Percentiles rank a stretch among this genome's conserved stretches.
These are phyloP conservation scores for Bondarzewia mesenterica DNA, from an alignment of 1,284 basidiomycete genomes.

Conservation along the genomic window DNA sequence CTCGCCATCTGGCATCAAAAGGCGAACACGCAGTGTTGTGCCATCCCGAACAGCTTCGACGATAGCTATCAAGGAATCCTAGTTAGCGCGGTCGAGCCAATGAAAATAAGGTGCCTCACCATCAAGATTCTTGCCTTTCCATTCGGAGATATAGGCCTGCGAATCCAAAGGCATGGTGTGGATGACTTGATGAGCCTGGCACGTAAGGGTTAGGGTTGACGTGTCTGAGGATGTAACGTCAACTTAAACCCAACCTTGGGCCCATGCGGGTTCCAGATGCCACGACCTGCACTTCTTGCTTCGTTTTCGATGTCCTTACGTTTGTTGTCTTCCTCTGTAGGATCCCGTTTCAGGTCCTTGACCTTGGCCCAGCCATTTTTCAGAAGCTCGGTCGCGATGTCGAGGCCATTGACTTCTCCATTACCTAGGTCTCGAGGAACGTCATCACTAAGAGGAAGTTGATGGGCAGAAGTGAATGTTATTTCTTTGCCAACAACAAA, in stretches of 20 bases:
- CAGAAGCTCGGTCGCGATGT: slow-evolving; percentile 75
- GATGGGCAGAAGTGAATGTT: slow-evolving; percentile 70
- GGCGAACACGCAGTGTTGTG: slow-evolving; percentile 81
- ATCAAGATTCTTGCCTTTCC: slow-evolving; percentile 86
- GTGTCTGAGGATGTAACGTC: not conserved
- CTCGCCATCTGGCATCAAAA: slow-evolving; percentile 80
- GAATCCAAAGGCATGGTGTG: slow-evolving; percentile 90
- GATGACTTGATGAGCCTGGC: slow-evolving; percentile 65
- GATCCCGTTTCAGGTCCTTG: slow-evolving; percentile 77
- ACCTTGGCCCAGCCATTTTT: slow-evolving; percentile 88
- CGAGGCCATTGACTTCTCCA: slow-evolving; percentile 62
- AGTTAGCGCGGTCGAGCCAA: not conserved
- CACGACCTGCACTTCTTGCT: slow-evolving; percentile 71
- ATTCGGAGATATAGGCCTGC: slow-evolving; percentile 81
- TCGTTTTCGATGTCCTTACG: slow-evolving; percentile 72
- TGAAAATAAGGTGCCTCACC: slow-evolving; percentile 38
- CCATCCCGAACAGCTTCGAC: slow-evolving; percentile 95
- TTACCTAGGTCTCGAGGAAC: slow-evolving; percentile 68
- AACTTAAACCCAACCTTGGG: slow-evolving; percentile 46
- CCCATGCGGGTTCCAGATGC: slow-evolving; percentile 84
- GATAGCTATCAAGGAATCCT: slow-evolving; percentile 45
- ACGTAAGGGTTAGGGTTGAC: not conserved
- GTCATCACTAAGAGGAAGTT: slow-evolving; percentile 62
- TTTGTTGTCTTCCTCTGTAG: slow-evolving; percentile 71
- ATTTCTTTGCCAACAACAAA: slow-evolving; percentile 87